phyloP scores from a whole-genome alignment of 2,329 filamentous ascomycete species.

The Neofusicoccum umdonicola region DNA sequence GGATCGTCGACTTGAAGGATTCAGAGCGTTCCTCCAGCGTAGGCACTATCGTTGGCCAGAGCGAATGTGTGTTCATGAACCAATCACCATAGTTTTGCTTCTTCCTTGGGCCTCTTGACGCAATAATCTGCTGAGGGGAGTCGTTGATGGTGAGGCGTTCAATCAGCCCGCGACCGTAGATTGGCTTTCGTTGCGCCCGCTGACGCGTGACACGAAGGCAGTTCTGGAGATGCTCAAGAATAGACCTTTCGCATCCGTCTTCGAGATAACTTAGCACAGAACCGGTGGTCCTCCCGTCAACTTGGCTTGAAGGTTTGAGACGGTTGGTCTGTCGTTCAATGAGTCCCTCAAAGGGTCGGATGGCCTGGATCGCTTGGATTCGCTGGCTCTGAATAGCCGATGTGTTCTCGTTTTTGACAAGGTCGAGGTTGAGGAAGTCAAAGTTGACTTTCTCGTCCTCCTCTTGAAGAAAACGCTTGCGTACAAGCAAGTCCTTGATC shows the following conservation, averaged over 20 bases:
- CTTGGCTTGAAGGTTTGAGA: conserved; percentile 51
- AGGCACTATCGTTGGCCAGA: conserved; percentile 66
- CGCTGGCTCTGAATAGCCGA: conserved; percentile 53
- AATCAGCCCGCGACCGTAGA: conserved; percentile 80
- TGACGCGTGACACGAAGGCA: conserved; percentile 78
- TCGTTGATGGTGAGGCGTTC: conserved; percentile 65
- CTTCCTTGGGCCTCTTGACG: conserved; percentile 8
- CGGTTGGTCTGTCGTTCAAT: conserved; percentile 66
- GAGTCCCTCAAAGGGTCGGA: conserved; percentile 66
- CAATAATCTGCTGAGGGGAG: conserved; percentile 19
- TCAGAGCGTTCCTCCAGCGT: conserved; percentile 72
- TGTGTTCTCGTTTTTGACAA: conserved; percentile 62
- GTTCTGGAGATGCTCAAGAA: conserved; percentile 71
- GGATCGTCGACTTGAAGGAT: conserved; percentile 70
- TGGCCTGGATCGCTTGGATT: conserved; percentile 56
- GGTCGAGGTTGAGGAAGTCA: conserved; percentile 75
- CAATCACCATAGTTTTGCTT: conserved; percentile 54
- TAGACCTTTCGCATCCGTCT: conserved; percentile 46
- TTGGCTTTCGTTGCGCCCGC: conserved; percentile 73
- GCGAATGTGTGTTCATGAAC: conserved; percentile 68
- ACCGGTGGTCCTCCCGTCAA: conserved; percentile 66
- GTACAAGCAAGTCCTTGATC: conserved; percentile 67
- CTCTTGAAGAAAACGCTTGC: conserved; percentile 61
- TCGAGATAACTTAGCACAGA: conserved; percentile 73
- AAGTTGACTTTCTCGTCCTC: conserved; percentile 67